Evolutionary conservation across 2,329 filamentous ascomycete genomes (phyloP).

Genomic region (Ceratocystis destructans): DNA sequence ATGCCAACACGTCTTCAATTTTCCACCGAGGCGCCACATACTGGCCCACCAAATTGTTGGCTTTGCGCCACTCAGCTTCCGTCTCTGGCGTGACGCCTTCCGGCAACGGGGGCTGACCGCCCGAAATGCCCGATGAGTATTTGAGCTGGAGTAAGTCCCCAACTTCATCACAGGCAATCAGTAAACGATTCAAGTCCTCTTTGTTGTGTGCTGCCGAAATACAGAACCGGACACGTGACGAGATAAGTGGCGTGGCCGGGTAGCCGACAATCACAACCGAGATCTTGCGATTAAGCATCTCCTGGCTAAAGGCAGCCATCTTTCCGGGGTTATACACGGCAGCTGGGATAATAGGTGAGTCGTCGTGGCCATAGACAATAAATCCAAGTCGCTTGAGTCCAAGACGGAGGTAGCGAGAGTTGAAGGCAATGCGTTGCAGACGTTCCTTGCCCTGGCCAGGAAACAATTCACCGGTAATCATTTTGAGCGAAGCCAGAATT

Average conservation of each 20-base stretch:
- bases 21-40: constrained; percentile 68
- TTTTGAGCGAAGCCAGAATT: constrained; percentile 70
- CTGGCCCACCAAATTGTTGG: constrained; percentile 54
- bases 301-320: constrained; percentile 94
- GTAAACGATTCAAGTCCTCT: constrained; percentile 83
- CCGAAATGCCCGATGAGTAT: constrained; percentile 90
- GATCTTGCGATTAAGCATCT: constrained; percentile 97
- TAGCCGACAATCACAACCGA: constrained; percentile 96
- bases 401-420: constrained; percentile 93
- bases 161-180: constrained; percentile 82
- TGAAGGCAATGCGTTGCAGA: constrained; percentile 90
- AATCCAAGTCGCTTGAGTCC: constrained; percentile 92
- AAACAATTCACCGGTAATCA: constrained; percentile 76
- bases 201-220: constrained; percentile 95
- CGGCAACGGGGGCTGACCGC: constrained; percentile 64
- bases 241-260: constrained; percentile 88
- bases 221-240: constrained; percentile 88
- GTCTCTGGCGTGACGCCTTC: constrained; percentile 58
- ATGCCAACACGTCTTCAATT: constrained; percentile 65
- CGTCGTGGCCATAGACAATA: constrained; percentile 94
- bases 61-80: constrained; percentile 53
- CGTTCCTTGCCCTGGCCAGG: constrained; percentile 93
- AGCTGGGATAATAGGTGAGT: constrained; percentile 90
- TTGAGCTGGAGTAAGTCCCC: constrained; percentile 88
- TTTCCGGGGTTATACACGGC: constrained; percentile 97